Base-by-base conservation (phyloP, 139 green algal species). In the Picochlorum sp. region DNA sequence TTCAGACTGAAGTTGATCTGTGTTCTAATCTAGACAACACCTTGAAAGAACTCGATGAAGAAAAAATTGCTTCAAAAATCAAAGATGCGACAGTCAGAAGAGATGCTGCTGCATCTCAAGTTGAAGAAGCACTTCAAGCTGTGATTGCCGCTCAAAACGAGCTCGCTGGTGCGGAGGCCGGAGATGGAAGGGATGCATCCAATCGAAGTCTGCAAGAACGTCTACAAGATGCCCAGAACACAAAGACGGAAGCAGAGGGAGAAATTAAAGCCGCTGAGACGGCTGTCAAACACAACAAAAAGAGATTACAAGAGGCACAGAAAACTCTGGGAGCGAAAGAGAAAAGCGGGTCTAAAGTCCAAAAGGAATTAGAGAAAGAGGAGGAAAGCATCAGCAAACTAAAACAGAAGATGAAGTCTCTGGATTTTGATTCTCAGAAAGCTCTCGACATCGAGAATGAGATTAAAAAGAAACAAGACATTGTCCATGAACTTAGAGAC, bases 191-290 rank as follows among this genome's bases (percentile, higher is more conserved):
- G 13, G 83, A 95, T 43, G 73, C 81, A 25, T 85, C 71, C 61
- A 89, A 89, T 65, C 68, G 69, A 9, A 89, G 73, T 59, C 41
- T 93, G 32, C 59, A 80, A 53, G 83, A 96, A 79, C 83, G 84
- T 4, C 69, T 94, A 39, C 72, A 71, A 5, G 83, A 92, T 51
- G 77, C 83, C 0, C 50, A 83, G 67, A 80, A 73, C 33, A 67
- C 65, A 12, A 75, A 84, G 68, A 86, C 77, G 0, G 65, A 70
- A 31, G 74, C 75, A 9, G 76, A 83, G 40, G 74, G 79, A 1
- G 77, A 87, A 22, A 64, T 57, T 3, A 84, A 91, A 65, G 64
- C 79, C 43, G 78, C 77, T 0, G 76, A 81, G 0, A 63, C 90
- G 20, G 68, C 70, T 22, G 67, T 65, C 7, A 89, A 89, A 73